Evolutionary conservation across 495 filamentous ascomycete species (phyloP).

Genomic region (Lophiostoma macrostomum): DNA sequence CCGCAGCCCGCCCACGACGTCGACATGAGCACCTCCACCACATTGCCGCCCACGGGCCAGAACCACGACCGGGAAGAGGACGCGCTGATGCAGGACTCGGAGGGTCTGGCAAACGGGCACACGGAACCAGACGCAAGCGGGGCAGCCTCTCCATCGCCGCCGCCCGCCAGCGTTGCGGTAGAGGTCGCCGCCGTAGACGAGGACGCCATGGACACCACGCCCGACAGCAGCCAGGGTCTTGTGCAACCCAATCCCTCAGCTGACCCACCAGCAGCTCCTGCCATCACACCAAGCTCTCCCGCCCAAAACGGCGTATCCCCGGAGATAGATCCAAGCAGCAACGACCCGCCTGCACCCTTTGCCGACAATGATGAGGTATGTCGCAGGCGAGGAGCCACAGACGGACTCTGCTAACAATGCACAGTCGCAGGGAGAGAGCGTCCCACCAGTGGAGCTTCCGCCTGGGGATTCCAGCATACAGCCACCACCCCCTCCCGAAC

Average conservation of each 20-base stretch:
- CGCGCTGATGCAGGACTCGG: slow-evolving; percentile 26
- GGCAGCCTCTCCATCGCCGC: neutral
- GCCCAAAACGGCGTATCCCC: slow-evolving; percentile 7
- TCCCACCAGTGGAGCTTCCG: slow-evolving; percentile 6
- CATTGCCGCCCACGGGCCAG: slow-evolving; percentile 32
- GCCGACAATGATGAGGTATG: slow-evolving; percentile 6
- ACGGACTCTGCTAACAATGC: neutral
- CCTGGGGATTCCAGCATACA: slow-evolving; percentile 8
- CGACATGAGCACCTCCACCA: slow-evolving; percentile 36
- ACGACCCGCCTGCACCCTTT: slow-evolving; percentile 9
- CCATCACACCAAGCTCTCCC: slow-evolving; percentile 8
- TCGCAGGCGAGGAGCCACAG: neutral
- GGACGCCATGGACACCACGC: slow-evolving; percentile 35
- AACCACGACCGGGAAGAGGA: slow-evolving; percentile 36
- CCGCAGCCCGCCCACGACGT: slow-evolving; percentile 30
- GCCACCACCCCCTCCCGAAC: slow-evolving; percentile 23
- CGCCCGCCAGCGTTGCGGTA: slow-evolving; percentile 4
- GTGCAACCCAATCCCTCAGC: slow-evolving; percentile 24
- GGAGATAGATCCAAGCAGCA: slow-evolving; percentile 9
- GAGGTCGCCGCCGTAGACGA: slow-evolving; percentile 31
- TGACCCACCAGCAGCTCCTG: slow-evolving; percentile 14
- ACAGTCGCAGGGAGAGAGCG: slow-evolving; percentile 11
- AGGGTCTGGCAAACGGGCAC: slow-evolving; percentile 24
- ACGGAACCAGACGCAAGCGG: neutral
- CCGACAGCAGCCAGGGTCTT: slow-evolving; percentile 22